phyloP scores from a whole-genome alignment of 202 grass and related monocot genomes.

The Setaria viridis region DNA sequence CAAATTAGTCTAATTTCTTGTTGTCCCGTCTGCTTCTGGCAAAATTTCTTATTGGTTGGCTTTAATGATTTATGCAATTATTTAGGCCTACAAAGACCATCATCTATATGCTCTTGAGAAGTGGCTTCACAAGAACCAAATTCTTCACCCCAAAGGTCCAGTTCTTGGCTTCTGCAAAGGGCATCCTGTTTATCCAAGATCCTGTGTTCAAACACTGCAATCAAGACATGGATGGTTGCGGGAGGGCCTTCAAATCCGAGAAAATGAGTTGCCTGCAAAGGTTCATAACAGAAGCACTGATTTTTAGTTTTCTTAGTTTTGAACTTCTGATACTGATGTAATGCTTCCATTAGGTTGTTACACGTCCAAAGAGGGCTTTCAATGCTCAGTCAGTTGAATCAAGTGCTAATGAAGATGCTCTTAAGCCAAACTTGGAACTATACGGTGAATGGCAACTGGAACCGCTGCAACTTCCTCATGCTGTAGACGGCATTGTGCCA shows the following conservation, averaged over 20 bases:
- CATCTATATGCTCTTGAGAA: constrained; percentile 88
- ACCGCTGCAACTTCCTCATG: constrained; percentile 75
- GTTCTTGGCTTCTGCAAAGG: constrained; percentile 89
- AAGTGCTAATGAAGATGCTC: constrained; percentile 55
- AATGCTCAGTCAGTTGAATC: constrained; percentile 58
- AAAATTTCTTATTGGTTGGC: constrained; percentile 33
- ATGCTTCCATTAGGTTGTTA: constrained; percentile 61
- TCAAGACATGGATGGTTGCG: constrained; percentile 86
- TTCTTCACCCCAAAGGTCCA: constrained; percentile 81
- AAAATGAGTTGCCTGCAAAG: constrained; percentile 81
- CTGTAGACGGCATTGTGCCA: constrained; percentile 87
- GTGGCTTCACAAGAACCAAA: constrained; percentile 94
- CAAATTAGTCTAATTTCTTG: constrained; percentile 21
- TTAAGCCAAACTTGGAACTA: constrained; percentile 64
- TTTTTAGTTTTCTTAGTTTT: constrained; percentile 35
- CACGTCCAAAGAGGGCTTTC: constrained; percentile 62
- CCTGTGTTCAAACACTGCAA: constrained; percentile 83
- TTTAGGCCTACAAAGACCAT: constrained; percentile 90
- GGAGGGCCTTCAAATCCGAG: constrained; percentile 87
- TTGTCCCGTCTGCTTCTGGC: constrained; percentile 10
- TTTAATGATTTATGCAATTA: constrained; percentile 45
- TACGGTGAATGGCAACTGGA: constrained; percentile 95
- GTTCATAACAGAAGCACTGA: constrained; percentile 46
- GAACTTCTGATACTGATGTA: constrained; percentile 37
- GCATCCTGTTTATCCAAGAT: constrained; percentile 83